phyloP scores from a whole-genome alignment of 73 alveolate species.

The Tetrahymena thermophila region DNA sequence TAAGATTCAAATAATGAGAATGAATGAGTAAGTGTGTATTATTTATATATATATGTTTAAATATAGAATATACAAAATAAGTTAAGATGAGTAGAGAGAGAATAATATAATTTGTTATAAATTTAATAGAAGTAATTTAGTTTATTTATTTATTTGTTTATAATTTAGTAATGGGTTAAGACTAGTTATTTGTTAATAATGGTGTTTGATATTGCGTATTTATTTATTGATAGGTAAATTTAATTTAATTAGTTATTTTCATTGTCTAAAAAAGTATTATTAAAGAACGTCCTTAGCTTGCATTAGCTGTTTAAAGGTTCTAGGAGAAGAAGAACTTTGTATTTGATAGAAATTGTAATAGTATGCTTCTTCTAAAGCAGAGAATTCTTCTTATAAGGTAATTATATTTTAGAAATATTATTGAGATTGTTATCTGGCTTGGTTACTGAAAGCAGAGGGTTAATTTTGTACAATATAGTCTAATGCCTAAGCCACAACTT shows the following conservation, averaged over 20 bases:
- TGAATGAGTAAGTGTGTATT: too few relatives aligned
- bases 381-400: background rate
- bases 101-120: too few relatives aligned
- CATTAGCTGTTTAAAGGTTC: background rate
- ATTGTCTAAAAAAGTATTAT: background rate
- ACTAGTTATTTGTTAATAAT: too few relatives aligned
- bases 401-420: background rate
- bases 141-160: too few relatives aligned
- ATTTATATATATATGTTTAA: too few relatives aligned
- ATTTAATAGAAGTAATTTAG: too few relatives aligned
- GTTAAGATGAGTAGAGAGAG: too few relatives aligned
- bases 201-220: background rate
- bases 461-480: background rate
- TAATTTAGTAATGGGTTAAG: too few relatives aligned
- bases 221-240: background rate
- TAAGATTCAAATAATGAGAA: too few relatives aligned
- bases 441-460: background rate
- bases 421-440: background rate
- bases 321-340: background rate
- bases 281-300: background rate
- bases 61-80: too few relatives aligned
- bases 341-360: background rate
- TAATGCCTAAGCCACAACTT: background rate
- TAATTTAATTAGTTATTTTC: background rate
- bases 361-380: background rate